Evolutionary conservation across 1,139 yeast genomes (phyloP).

Genomic region (Blastobotrys indianensis): DNA sequence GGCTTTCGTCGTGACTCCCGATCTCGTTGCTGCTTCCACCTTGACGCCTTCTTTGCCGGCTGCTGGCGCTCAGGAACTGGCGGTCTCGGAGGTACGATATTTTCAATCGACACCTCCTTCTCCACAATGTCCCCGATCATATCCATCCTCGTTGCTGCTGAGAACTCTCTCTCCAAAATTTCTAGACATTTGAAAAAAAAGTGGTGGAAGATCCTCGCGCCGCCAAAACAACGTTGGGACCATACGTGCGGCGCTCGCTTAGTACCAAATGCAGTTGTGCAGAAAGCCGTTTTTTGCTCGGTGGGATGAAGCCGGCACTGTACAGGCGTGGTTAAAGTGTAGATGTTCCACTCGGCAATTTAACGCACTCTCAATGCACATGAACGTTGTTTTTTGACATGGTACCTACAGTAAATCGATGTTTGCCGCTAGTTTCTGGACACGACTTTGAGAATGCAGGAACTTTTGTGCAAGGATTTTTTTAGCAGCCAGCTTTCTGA

Average conservation of each 20-base stretch:
- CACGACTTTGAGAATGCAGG: no score
- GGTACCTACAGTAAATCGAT: no score
- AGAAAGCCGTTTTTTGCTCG: not conserved
- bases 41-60: conserved; percentile 36
- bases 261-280: not conserved
- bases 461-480: no score
- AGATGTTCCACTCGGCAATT: no score
- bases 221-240: not conserved
- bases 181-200: no score
- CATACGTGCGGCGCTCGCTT: not conserved
- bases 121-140: conserved; percentile 70
- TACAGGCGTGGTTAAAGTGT: no score
- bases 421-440: no score
- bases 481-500: no score
- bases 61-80: conserved; percentile 29
- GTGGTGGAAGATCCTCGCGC: not conserved
- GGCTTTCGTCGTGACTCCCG: not conserved
- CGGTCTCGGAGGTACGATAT: conserved; percentile 30
- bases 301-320: not conserved
- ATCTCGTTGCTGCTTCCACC: conserved; percentile 25
- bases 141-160: conserved; percentile 9
- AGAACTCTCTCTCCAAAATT: not conserved
- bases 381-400: no score
- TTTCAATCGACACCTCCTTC: conserved; percentile 6
- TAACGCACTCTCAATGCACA: no score